Evolutionary conservation across 495 filamentous ascomycete species (phyloP), one percentile per base, ranked within the genome.

Genomic region (Coniosporium apollinis): DNA sequence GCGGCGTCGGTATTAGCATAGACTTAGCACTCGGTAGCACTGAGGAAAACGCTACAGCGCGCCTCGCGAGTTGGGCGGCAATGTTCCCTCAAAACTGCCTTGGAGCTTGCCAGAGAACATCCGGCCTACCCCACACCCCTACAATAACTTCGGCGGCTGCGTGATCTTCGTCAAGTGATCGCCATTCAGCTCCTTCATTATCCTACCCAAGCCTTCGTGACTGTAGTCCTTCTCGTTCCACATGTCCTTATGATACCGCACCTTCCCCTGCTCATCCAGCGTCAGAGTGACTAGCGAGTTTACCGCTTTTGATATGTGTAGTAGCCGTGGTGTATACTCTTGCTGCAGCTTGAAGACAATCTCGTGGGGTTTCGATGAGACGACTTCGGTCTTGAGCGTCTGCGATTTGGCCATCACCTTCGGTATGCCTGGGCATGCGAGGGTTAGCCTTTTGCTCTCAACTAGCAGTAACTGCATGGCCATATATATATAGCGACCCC

Each of bases 191-290:
- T 54, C 60, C 55, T 66, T 65, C 42, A 65, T 44, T 7, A 58
- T 32, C 46, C 58, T 62, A 5, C 63, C 63, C 20, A 66, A 18
- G 4, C 64, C 64, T 30, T 62, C 56, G 47, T 68, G 58, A 33
- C 53, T 61, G 42, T 65, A 66, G 36, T 64, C 61, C 45, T 64
- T 66, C 36, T 63, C 51, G 36, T 65, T 65, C 63, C 58, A 68
- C 62, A 61, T 60, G 42, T 65, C 61, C 44, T 67, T 65, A 39
- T 67, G 60, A 45, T 65, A 66, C 34, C 49, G 52, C 4, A 65
- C 63, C 42, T 59, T 63, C 9, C 51, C 60, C 22, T 58, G 33
- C 19, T 52, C 50, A 36, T 66, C 55, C 34, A 67, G 35, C 16
- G 49, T 50, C 40, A 64, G 40, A 9, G 47, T 57, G 1, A 66